These are phyloP conservation scores for Zoysia matrella DNA, from an alignment of 202 grass and related monocot genomes.

Conservation along the genomic window DNA sequence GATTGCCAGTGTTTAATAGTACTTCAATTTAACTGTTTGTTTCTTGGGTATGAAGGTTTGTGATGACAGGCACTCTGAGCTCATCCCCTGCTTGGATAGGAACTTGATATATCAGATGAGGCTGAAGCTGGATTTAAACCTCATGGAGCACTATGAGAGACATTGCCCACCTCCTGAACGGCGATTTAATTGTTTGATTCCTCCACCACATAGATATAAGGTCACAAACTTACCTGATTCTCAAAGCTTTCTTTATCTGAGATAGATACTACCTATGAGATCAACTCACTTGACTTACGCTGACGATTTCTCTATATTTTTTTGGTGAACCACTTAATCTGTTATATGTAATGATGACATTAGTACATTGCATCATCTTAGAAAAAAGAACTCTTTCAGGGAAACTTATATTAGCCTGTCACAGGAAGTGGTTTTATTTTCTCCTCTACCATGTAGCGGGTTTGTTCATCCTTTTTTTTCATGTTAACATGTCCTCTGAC, in stretches of 20 bases:
- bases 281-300: background rate
- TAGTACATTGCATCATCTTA: slow-evolving; percentile 11
- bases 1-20: background rate
- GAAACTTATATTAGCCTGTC: slow-evolving; percentile 17
- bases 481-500: slow-evolving; percentile 11
- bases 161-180: slow-evolving; percentile 92
- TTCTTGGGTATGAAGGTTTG: slow-evolving; percentile 65
- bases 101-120: slow-evolving; percentile 96
- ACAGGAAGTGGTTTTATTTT: slow-evolving; percentile 6
- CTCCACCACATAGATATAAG: slow-evolving; percentile 91
- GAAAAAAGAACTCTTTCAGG: slow-evolving; percentile 13
- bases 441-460: background rate
- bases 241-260: background rate
- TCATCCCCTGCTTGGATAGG: slow-evolving; percentile 97
- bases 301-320: too few relatives aligned
- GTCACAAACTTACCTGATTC: slow-evolving; percentile 42
- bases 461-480: background rate
- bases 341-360: background rate
- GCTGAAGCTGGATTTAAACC: slow-evolving; percentile 91
- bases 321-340: background rate
- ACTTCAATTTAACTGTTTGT: slow-evolving; percentile 34
- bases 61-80: slow-evolving; percentile 87
- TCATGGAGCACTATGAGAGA: slow-evolving; percentile 99
- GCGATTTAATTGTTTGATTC: slow-evolving; percentile 92
- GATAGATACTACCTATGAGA: background rate